Percentiles rank a stretch among this genome's conserved stretches.
Evolutionary conservation across 768 basidiomycete genomes (phyloP).

Genomic region (Calocybe indica): DNA sequence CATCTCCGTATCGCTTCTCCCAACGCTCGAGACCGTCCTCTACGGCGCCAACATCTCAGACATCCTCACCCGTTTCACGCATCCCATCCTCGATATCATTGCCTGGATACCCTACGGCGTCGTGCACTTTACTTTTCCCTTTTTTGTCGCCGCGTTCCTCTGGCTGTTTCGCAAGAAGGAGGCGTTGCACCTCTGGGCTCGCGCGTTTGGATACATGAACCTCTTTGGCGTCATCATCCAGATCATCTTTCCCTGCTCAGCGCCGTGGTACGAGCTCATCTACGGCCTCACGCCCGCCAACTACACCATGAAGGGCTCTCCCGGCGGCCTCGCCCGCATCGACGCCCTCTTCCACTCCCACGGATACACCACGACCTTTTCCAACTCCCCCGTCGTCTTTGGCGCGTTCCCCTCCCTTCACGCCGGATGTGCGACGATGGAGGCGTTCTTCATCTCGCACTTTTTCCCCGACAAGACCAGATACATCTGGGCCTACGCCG

Average conservation of each 20-base stretch:
- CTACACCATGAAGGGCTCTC: slow-evolving; percentile 87
- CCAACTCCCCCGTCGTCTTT: slow-evolving; percentile 87
- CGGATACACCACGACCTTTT: slow-evolving; percentile 77
- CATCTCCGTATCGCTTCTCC: slow-evolving; percentile 89
- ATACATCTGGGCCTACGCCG: slow-evolving; percentile 79
- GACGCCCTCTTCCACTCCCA: slow-evolving; percentile 76
- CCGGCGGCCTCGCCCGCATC: slow-evolving; percentile 90
- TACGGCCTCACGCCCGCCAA: slow-evolving; percentile 94
- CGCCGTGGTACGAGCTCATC: slow-evolving; percentile 98
- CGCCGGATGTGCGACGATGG: slow-evolving; percentile 84
- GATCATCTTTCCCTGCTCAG: slow-evolving; percentile 85
- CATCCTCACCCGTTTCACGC: slow-evolving; percentile 91
- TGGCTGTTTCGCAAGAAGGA: slow-evolving; percentile 88
- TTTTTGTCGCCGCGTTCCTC: slow-evolving; percentile 77
- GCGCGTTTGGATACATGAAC: slow-evolving; percentile 92
- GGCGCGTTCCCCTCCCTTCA: slow-evolving; percentile 97
- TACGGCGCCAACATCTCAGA: slow-evolving; percentile 99
- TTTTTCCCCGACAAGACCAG: slow-evolving; percentile 78
- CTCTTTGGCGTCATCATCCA: slow-evolving; percentile 83
- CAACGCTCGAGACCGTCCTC: slow-evolving; percentile 89
- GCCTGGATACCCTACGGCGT: slow-evolving; percentile 99
- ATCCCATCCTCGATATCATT: slow-evolving; percentile 85
- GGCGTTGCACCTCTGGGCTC: slow-evolving; percentile 77
- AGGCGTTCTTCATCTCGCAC: slow-evolving; percentile 89
- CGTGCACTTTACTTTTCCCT: slow-evolving; percentile 81